Evolutionary conservation across 2,329 filamentous ascomycete genomes (phyloP).

Genomic region (Alternaria arborescens): DNA sequence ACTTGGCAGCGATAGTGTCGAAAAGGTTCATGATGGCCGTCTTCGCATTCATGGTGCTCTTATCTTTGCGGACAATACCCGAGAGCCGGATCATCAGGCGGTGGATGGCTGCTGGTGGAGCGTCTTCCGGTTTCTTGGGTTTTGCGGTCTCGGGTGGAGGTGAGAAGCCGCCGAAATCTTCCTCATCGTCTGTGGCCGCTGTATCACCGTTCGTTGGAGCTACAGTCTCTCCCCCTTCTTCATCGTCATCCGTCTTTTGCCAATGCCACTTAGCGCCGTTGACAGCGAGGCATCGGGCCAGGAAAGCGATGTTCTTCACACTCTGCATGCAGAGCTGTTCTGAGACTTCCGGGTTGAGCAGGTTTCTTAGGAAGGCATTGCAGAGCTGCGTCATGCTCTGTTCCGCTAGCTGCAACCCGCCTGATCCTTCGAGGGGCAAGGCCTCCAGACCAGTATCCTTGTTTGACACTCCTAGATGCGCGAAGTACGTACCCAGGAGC

Average conservation of each 20-base stretch:
- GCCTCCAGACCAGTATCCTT: constrained; percentile 61
- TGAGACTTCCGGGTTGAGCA: constrained; percentile 71
- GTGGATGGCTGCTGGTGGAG: constrained; percentile 64
- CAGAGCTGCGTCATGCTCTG: constrained; percentile 69
- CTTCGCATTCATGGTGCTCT: constrained; percentile 75
- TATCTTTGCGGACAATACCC: constrained; percentile 74
- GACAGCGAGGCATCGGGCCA: constrained; percentile 71
- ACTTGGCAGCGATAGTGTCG: constrained; percentile 71
- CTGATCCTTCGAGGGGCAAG: constrained; percentile 72
- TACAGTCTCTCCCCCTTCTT: constrained; percentile 52
- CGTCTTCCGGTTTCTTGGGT: constrained; percentile 30
- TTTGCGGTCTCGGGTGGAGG: constrained; percentile 25
- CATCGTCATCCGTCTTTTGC: constrained; percentile 55
- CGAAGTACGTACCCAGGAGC: constrained; percentile 78
- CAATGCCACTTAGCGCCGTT: constrained; percentile 62
- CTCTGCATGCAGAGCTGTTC: constrained; percentile 81
- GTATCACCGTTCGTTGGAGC: constrained; percentile 46
- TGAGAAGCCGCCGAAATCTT: constrained; percentile 41
- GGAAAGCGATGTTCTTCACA: constrained; percentile 82
- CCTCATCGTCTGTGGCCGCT: constrained; percentile 47
- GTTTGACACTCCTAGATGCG: constrained; percentile 75
- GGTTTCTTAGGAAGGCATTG: constrained; percentile 64
- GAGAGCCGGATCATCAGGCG: constrained; percentile 83
- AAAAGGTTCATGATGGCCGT: constrained; percentile 78
- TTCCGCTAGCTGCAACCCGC: constrained; percentile 73